Percentiles rank a stretch among this genome's conserved stretches.
These are phyloP conservation scores for Dactylellina sp. DNA, from an alignment of 2,329 filamentous ascomycete species.

Conservation along the genomic window DNA sequence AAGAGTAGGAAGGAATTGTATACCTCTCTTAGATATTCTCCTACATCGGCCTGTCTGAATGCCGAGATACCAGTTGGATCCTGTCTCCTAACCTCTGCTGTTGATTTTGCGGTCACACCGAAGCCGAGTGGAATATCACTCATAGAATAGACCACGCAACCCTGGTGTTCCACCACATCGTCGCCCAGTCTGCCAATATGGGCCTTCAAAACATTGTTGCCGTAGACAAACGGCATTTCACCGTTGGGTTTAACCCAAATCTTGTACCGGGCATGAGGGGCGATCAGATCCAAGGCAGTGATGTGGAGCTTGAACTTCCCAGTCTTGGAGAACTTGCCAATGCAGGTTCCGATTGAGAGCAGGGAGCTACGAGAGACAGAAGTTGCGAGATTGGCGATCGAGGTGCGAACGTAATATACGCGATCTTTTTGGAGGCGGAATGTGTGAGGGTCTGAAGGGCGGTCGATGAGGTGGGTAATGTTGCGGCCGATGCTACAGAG, in stretches of 20 bases:
- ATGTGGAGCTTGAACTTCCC: constrained; percentile 96
- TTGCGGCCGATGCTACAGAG: constrained; percentile 63
- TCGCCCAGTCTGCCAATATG: constrained; percentile 87
- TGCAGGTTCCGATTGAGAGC: constrained; percentile 86
- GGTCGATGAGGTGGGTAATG: constrained; percentile 77
- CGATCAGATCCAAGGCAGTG: constrained; percentile 88
- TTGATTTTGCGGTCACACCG: constrained; percentile 88
- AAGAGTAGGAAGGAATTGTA: constrained; percentile 5
- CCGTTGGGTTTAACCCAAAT: constrained; percentile 97
- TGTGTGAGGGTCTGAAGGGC: constrained; percentile 80
- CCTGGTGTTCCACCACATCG: constrained; percentile 92
- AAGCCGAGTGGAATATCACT: constrained; percentile 90
- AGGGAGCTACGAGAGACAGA: constrained; percentile 84
- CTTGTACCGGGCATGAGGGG: constrained; percentile 93
- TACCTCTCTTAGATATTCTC: constrained; percentile 89
- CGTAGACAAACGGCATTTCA: constrained; percentile 97
- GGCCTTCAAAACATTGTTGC: constrained; percentile 86
- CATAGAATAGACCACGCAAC: constrained; percentile 90
- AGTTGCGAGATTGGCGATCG: constrained; percentile 89
- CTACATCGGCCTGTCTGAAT: constrained; percentile 92
- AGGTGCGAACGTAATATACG: constrained; percentile 91
- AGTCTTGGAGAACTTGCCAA: constrained; percentile 96
- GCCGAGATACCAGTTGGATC: constrained; percentile 91
- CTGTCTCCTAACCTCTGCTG: constrained; percentile 81
- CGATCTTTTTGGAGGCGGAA: constrained; percentile 85